Evolutionary conservation across 495 filamentous ascomycete species (phyloP).

Genomic region (Neurospora sp.): DNA sequence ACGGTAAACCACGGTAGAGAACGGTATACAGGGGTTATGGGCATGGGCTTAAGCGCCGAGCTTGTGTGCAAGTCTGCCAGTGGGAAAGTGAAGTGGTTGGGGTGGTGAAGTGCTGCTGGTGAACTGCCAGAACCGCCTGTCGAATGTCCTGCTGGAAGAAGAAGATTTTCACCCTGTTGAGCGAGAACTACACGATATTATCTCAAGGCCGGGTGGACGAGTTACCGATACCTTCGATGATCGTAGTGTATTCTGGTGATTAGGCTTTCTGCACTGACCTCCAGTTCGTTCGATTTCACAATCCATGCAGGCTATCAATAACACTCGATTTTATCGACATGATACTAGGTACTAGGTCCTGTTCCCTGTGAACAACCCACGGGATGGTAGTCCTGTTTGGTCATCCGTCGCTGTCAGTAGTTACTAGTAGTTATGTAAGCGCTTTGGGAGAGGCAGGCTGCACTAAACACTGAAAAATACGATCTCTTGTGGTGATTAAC

Average conservation of each 20-base stretch:
- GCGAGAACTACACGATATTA: too few species aligned
- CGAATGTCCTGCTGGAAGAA: too few species aligned
- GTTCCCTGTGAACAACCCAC: background rate
- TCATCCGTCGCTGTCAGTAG: background rate
- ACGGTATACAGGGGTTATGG: background rate
- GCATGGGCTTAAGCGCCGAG: background rate
- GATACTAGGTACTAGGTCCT: background rate
- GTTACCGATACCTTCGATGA: too few species aligned
- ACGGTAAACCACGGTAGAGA: background rate
- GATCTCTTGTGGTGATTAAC: background rate
- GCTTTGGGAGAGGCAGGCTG: background rate
- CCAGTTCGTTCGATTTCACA: background rate
- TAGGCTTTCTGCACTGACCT: too few species aligned
- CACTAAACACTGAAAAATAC: background rate
- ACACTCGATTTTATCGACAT: background rate
- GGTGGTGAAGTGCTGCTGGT: background rate
- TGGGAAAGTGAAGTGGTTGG: background rate
- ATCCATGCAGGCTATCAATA: background rate
- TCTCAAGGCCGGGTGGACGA: too few species aligned
- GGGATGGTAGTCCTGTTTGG: background rate
- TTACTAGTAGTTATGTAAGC: background rate
- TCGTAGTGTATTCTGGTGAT: too few species aligned
- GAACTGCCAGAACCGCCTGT: too few species aligned
- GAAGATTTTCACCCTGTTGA: too few species aligned
- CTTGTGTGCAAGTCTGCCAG: background rate